Base-by-base conservation (phyloP, 148 eudicot genomes). In the Vaccinium darrowii region DNA sequence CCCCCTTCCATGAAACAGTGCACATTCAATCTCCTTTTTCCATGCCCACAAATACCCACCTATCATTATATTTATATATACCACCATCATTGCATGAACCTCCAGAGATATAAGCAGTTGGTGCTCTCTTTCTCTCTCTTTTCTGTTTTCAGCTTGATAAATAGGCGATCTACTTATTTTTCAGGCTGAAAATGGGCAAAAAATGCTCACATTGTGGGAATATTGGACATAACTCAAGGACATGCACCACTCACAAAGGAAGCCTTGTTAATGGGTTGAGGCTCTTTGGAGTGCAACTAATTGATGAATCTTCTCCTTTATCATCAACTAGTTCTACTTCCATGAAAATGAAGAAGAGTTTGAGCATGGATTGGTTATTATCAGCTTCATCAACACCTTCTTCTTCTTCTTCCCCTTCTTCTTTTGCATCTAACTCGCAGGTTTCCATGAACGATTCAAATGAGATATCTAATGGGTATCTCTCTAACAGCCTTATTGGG, bases 161-260 rank as follows among this genome's bases (percentile, higher is more conserved):
- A 13, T 15, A 3, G 21, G 50, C 4, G 9, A 67, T 33, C n/a
- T 7, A 63, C 15, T 15, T 51, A 15, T 39, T 76, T 19, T 54
- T 49, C 27, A 19, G 79, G 53, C 13, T 16, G 54, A 49, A 49
- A 76, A 76, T 76, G 79, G 79, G 56, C 11, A 76, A 51, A 52
- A 76, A 76, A 49, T 76, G 56, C 79, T 76, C 79, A 43, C 27
- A 76, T 8, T 76, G 79, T 49, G 79, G 79, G 56, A 43, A 76
- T 21, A 76, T 47, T 16, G 79, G 79, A 16, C 79, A 76, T 25
- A 76, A 76, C 36, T 47, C 79, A 76, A 76, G 79, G 56, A 49
- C 79, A 43, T 76, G 79, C 21, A 21, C 54, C 12, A 76, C 21
- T 49, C 56, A 76, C 4, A 76, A 19, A 76, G 54, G 27, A 19